Base-by-base conservation (phyloP, 129 eudicot genomes). In the Chrysanthemum seticuspe region DNA sequence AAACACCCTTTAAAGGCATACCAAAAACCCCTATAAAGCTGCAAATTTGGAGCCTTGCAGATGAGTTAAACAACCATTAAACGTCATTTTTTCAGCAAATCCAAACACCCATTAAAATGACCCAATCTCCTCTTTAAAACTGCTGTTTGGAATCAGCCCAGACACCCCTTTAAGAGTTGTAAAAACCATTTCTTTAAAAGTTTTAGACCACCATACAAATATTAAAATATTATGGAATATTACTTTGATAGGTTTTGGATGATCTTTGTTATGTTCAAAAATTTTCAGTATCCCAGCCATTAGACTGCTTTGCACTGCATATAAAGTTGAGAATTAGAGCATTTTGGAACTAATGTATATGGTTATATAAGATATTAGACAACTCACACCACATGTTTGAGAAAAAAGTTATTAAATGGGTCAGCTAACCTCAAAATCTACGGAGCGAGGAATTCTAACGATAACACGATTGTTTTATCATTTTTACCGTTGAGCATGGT, bases 171-270 rank as follows among this genome's bases (percentile, higher is more conserved):
- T 27, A 27, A 27, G 29, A 27, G 29, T 27, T 27, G 29, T 3
- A 27, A 27, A 27, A 27, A 27, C 29, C 29, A 3, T 27, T 27
- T 27, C 29, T 27, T 27, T 27, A 27, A 27, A 2, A 27, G 29
- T 27, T 27, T 27, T 27, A 27, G 29, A 27, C 29, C 29, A 27
- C 29, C 29, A 27, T 27, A 27, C 29, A 23, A 23, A 23, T 23
- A 23, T 23, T 23, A 0, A 23, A 23, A 23, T 60, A 8, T 34
- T 5, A 3, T 34, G 40, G 6, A 34, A 72, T 59, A 57, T 65
- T 83, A 90, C 97, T 90, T 87, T 94, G 36, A 90, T 87, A 75
- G 98, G 97, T 81, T 93, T 94, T 5, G 96, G 98, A 78, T 94
- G 98, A 78, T 94, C 96, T 84, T 94, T 94, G 71, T 94, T 94